phyloP scores from a whole-genome alignment of 352 stramenopile genomes.

The Phytophthora tentaculata region DNA sequence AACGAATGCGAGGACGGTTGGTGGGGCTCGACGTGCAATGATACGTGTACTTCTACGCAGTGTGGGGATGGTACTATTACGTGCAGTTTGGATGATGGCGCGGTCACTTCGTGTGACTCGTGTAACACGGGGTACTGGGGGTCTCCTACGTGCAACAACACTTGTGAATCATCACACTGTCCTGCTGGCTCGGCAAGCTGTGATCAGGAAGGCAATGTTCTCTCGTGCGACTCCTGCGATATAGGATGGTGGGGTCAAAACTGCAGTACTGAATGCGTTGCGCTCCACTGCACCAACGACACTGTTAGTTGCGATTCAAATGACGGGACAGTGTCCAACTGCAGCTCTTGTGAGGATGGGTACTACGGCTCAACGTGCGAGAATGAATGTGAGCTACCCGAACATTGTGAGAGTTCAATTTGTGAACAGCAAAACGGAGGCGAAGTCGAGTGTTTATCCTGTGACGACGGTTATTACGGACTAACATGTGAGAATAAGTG shows the following conservation, averaged over 20 bases:
- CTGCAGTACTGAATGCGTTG: background rate
- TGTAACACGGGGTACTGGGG: background rate
- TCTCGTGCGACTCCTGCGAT: background rate
- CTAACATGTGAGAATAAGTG: background rate
- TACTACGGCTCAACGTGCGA: constrained; percentile 10
- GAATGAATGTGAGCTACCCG: background rate
- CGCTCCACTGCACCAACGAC: background rate
- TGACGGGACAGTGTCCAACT: background rate
- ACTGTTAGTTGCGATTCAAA: background rate
- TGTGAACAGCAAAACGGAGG: background rate
- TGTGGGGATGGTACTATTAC: background rate
- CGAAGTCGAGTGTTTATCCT: background rate
- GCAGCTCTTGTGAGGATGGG: constrained; percentile 7
- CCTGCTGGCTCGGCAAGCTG: background rate
- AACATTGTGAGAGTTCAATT: background rate
- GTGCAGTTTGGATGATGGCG: background rate
- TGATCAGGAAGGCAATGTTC: background rate
- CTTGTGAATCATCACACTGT: background rate
- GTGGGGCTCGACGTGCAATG: background rate
- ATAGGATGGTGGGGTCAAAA: background rate
- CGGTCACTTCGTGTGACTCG: background rate
- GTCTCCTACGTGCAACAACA: background rate
- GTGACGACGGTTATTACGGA: background rate
- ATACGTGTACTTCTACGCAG: background rate
- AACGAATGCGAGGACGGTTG: background rate